Percentiles rank a stretch among this genome's conserved stretches.
Conservation (phyloP, 208 protist species). For the Acanthamoeba lenticulata region DNA sequence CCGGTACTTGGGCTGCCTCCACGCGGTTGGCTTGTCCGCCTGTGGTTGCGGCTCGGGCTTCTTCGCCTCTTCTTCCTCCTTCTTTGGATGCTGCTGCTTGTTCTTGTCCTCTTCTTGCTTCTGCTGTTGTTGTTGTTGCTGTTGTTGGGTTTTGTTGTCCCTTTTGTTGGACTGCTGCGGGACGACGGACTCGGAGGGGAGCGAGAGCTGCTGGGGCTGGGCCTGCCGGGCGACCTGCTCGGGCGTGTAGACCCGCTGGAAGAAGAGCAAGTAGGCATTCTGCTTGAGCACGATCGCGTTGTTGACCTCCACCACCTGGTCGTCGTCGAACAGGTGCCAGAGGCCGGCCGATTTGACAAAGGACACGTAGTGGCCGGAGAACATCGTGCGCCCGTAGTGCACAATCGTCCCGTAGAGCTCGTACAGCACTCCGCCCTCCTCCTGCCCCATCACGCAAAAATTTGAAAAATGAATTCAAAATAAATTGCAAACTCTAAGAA, state of each 20-base stretch:
- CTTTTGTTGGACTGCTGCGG: too few relatives aligned
- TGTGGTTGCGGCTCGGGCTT: not conserved
- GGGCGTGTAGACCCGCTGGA: constrained; percentile 34
- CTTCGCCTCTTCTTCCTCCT: not conserved
- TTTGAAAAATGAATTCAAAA: too few relatives aligned
- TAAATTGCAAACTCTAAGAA: too few relatives aligned
- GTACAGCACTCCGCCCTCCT: constrained; percentile 57
- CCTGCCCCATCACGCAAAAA: too few relatives aligned
- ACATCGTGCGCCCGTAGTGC: constrained; percentile 71
- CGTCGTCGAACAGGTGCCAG: constrained; percentile 71
- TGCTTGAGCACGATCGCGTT: constrained; percentile 66
- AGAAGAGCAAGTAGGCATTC: constrained; percentile 75
- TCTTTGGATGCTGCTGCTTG: not conserved
- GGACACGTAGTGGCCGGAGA: constrained; percentile 70
- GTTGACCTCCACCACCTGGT: constrained; percentile 62
- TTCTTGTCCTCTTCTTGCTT: constrained; percentile 45
- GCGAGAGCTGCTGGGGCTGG: not conserved
- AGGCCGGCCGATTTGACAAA: constrained; percentile 65
- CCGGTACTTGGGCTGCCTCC: constrained; percentile 54
- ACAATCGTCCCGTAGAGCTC: constrained; percentile 71
- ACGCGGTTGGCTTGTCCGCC: not conserved
- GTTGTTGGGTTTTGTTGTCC: too few relatives aligned
- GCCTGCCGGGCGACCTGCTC: constrained; percentile 36
- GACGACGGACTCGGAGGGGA: not conserved
- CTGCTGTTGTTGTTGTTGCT: constrained; percentile 18